These are phyloP conservation scores for Lizonia empirigonia DNA, from an alignment of 2,329 filamentous ascomycete species.

Conservation along the genomic window DNA sequence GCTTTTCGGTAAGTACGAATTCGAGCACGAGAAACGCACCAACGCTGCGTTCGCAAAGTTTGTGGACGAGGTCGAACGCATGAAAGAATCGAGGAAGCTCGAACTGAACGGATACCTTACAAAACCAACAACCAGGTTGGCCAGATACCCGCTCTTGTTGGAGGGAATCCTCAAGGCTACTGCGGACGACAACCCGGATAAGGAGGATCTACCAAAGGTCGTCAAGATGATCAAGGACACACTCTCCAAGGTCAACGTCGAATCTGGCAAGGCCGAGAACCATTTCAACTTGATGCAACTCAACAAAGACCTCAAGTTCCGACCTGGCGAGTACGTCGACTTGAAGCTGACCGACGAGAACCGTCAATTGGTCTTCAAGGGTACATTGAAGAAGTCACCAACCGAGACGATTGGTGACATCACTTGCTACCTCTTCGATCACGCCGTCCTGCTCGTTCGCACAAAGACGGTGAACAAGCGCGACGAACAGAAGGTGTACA, in stretches of 20 bases:
- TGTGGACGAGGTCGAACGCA: slow-evolving; percentile 92
- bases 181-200: slow-evolving; percentile 85
- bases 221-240: slow-evolving; percentile 86
- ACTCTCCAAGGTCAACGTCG: slow-evolving; percentile 85
- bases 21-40: slow-evolving; percentile 89
- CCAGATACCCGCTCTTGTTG: slow-evolving; percentile 87
- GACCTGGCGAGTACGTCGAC: slow-evolving; percentile 87
- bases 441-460: slow-evolving; percentile 88
- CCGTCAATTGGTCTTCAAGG: slow-evolving; percentile 92
- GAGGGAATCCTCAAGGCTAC: slow-evolving; percentile 94
- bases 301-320: slow-evolving; percentile 89
- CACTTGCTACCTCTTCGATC: slow-evolving; percentile 93
- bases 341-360: slow-evolving; percentile 92
- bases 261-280: slow-evolving; percentile 97
- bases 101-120: slow-evolving; percentile 97
- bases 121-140: slow-evolving; percentile 93
- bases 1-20: slow-evolving; percentile 95
- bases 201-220: slow-evolving; percentile 88
- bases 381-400: slow-evolving; percentile 87
- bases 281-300: slow-evolving; percentile 93
- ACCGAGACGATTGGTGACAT: slow-evolving; percentile 83
- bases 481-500: slow-evolving; percentile 94
- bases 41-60: slow-evolving; percentile 88
- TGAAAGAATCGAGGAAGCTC: slow-evolving; percentile 95
- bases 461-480: slow-evolving; percentile 91